Percentiles rank a stretch among this genome's conserved stretches.
Evolutionary conservation across 2,329 filamentous ascomycete genomes (phyloP).

Genomic region (Rutstroemia sp.): DNA sequence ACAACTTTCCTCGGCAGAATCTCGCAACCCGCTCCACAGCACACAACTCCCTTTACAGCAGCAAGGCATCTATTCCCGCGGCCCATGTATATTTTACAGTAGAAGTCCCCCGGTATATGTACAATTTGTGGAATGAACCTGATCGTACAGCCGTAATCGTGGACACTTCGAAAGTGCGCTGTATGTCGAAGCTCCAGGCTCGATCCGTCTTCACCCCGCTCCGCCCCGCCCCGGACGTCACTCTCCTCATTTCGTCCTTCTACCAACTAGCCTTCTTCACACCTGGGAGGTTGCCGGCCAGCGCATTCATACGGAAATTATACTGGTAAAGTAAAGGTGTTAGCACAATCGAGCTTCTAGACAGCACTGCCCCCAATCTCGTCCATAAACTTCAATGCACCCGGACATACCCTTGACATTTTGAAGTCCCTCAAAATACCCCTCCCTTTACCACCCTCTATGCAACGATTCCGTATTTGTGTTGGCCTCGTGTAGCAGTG

Average conservation of each 20-base stretch:
- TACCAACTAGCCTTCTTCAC: conserved; percentile 98
- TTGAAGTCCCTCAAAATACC: conserved; percentile 93
- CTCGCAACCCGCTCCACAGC: too few species aligned
- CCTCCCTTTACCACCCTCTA: conserved; percentile 80
- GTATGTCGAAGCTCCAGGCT: neutral
- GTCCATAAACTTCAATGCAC: neutral
- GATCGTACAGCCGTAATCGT: neutral
- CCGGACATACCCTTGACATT: conserved; percentile 71
- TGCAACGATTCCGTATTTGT: conserved; percentile 90
- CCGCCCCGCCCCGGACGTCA: neutral
- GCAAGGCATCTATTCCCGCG: neutral
- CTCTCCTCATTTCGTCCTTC: conserved; percentile 9
- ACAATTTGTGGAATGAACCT: neutral
- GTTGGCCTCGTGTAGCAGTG: conserved; percentile 90
- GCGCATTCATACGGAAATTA: conserved; percentile 85
- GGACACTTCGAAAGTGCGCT: neutral
- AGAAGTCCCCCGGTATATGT: neutral
- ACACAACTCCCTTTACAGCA: too few species aligned
- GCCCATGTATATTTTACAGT: neutral
- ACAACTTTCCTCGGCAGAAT: too few species aligned
- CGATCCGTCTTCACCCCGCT: neutral
- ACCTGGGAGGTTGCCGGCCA: conserved; percentile 78
- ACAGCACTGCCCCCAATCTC: neutral
- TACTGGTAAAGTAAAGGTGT: conserved; percentile 49
- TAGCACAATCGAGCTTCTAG: neutral